Conservation (phyloP, 192 early-diverging fungal genomes). For the Coemansia biformis region DNA sequence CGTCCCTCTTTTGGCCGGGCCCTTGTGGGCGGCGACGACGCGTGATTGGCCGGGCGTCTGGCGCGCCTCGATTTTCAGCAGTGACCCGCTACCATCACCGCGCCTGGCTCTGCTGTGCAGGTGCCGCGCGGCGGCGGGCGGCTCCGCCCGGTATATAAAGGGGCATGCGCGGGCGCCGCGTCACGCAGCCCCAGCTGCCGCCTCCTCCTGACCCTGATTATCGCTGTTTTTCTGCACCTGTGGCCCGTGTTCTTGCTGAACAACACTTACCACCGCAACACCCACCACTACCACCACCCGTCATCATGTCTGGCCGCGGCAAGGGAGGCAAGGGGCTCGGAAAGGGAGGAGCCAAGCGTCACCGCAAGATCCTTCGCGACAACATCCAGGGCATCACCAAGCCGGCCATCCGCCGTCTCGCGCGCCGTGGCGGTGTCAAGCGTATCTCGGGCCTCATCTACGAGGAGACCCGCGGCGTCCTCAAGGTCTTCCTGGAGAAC, state of each 20-base stretch:
- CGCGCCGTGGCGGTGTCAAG: constrained; percentile 99
- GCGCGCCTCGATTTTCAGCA: constrained; percentile 27
- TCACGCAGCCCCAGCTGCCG: too few species aligned
- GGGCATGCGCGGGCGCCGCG: not conserved
- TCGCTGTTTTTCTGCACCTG: too few species aligned
- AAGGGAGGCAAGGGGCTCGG: constrained; percentile 99
- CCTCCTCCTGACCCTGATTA: too few species aligned
- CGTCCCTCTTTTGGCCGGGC: too few species aligned
- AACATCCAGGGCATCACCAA: constrained; percentile 95
- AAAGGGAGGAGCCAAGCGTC: constrained; percentile 99
- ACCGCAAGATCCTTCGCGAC: constrained; percentile 99
- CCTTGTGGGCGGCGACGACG: too few species aligned
- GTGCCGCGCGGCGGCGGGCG: too few species aligned
- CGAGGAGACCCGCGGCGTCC: constrained; percentile 96
- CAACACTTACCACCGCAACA: constrained; percentile 37
- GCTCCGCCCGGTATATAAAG: constrained; percentile 12
- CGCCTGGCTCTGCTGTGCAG: not conserved
- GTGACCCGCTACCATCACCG: too few species aligned
- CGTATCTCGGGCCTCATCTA: constrained; percentile 99
- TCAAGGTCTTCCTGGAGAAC: constrained; percentile 98
- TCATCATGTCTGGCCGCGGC: constrained; percentile 92
- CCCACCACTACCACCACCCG: not conserved
- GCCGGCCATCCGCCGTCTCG: constrained; percentile 98
- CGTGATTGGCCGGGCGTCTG: constrained; percentile 12
- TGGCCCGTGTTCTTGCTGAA: not conserved